Conservation (phyloP, 225 moss, liverwort and hornwort species). For the Lunularia cruciata region DNA sequence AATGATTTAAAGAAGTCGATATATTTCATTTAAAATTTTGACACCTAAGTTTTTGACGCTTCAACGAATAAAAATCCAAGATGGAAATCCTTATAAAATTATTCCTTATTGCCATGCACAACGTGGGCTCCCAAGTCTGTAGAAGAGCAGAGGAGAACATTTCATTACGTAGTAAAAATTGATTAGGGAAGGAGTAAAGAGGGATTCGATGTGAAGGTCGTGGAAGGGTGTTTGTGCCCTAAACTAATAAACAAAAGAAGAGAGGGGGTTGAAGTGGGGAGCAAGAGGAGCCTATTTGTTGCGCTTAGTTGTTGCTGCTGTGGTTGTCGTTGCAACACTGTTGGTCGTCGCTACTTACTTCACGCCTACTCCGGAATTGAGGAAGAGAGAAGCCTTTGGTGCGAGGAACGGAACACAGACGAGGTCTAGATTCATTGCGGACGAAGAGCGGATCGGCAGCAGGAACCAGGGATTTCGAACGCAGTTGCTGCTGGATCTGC, state of each 20-base stretch:
- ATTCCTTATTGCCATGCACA: no score
- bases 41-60: no score
- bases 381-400: background rate
- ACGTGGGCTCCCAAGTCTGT: no score
- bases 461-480: background rate
- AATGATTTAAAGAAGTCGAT: no score
- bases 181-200: no score
- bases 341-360: background rate
- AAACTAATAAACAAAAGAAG: constrained; percentile 3
- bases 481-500: constrained; percentile 5
- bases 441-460: constrained; percentile 9
- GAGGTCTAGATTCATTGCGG: constrained; percentile 3
- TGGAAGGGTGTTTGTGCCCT: constrained; percentile 2
- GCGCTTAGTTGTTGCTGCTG: background rate
- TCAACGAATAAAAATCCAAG: no score
- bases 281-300: background rate
- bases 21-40: no score
- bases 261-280: background rate
- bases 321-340: background rate
- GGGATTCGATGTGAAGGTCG: background rate
- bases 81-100: no score
- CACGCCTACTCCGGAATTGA: constrained; percentile 14
- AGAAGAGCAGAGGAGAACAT: no score
- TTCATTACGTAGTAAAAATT: no score
- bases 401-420: background rate